Percentiles rank a stretch among this genome's conserved stretches.
phyloP scores from a whole-genome alignment of 2,329 filamentous ascomycete genomes.

The Cylindrodendrum hubeiense region DNA sequence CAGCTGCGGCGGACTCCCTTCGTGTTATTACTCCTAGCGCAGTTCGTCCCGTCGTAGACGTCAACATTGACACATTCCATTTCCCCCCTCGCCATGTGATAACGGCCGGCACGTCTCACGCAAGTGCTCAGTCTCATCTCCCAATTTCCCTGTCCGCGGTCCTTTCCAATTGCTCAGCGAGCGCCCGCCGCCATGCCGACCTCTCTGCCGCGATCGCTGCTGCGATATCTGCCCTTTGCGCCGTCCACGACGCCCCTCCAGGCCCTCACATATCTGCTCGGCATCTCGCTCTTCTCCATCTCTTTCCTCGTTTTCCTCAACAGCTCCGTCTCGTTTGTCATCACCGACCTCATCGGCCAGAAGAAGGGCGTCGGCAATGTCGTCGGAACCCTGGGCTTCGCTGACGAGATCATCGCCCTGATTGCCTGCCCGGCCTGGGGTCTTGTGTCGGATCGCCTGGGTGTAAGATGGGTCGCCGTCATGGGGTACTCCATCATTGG shows the following conservation, averaged over 20 bases:
- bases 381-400: slow-evolving; percentile 87
- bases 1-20: not conserved
- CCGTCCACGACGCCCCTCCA: slow-evolving; percentile 70
- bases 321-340: slow-evolving; percentile 85
- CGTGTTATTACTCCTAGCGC: not conserved
- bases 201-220: slow-evolving; percentile 54
- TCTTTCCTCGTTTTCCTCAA: slow-evolving; percentile 92
- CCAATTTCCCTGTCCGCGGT: not conserved
- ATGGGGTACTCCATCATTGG: slow-evolving; percentile 87
- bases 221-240: slow-evolving; percentile 69
- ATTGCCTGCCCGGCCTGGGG: slow-evolving; percentile 87
- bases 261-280: slow-evolving; percentile 81
- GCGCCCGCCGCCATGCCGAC: slow-evolving; percentile 17
- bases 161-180: not conserved
- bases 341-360: slow-evolving; percentile 84
- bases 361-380: slow-evolving; percentile 81
- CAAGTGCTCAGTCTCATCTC: slow-evolving; percentile 8
- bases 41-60: slow-evolving; percentile 4
- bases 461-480: slow-evolving; percentile 79
- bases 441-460: slow-evolving; percentile 80
- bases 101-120: slow-evolving; percentile 5
- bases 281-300: slow-evolving; percentile 88
- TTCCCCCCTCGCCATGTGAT: slow-evolving; percentile 28
- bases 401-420: slow-evolving; percentile 84
- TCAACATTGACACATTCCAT: slow-evolving; percentile 7